Base-by-base conservation (phyloP, 2,329 filamentous ascomycete species). In the Beauveria scarabaeidicola region DNA sequence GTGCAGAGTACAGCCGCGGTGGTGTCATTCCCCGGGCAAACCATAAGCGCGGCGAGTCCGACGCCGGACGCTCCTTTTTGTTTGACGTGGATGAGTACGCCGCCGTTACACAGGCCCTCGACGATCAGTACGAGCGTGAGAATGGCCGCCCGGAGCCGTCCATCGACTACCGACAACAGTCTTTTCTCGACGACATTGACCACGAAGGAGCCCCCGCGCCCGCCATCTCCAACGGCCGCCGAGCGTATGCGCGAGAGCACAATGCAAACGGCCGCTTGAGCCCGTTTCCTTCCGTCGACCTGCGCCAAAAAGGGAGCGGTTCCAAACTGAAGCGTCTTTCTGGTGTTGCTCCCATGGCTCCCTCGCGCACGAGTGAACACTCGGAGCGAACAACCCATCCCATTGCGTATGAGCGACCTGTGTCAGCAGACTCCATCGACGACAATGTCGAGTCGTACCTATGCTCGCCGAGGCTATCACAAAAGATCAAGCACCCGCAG, bases 381-480 rank as follows among this genome's bases (percentile, higher is more conserved):
- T 66, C 66, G 0, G 72, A 73, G 5, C 65, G 68, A 0, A 44
- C 62, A 21, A 68, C 61, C 13, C 66, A 68, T 36, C 73, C 81
- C 0, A 73, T 81, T 15, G 78, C 81, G 1, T 88, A 91, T 62
- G 89, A 91, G 66, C 82, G 90, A 10, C 89, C 89, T 1, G 81
- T 80, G 15, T 96, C 90, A 60, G 82, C 87, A 8, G 92, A 97
- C 72, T 95, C 92, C 0, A 84, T 97, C 46, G 92, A 97, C 65
- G 83, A 92, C 67, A 90, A 91, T 1, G 91, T 99, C 1, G 85
- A 91, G 59, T 84, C 87, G 2, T 99, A 96, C 69, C 78, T 97
- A 7, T 85, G 86, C 66, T 91, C 91, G 11, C 86, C 91, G 0
- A 85, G 92, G 8, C 75, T 99, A 58, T 95, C 90, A 3, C 92